Conservation (phyloP, 306 rosid species). For the Cucurbita ficifolia region DNA sequence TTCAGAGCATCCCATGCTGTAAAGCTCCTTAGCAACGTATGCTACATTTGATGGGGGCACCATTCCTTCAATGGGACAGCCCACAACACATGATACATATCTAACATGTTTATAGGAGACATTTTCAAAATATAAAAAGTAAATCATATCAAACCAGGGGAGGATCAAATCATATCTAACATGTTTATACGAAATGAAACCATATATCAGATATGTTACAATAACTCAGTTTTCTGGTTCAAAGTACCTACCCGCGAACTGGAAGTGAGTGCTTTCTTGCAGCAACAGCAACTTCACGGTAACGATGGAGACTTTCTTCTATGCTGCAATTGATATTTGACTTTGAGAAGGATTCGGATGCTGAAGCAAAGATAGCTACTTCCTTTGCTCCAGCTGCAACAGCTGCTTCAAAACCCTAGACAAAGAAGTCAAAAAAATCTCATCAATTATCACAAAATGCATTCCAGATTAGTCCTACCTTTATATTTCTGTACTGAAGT, state of each 20-base stretch:
- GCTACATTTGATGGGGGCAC: slow-evolving; percentile 70
- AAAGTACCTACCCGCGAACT: slow-evolving; percentile 61
- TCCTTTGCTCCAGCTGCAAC: slow-evolving; percentile 84
- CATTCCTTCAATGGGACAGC: slow-evolving; percentile 79
- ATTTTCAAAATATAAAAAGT: not conserved
- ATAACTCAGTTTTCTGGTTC: not conserved
- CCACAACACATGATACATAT: slow-evolving; percentile 85
- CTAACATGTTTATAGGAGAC: slow-evolving; percentile 20
- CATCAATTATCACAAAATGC: slow-evolving; percentile 6
- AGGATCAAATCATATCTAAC: no score
- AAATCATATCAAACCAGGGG: not conserved
- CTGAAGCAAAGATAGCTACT: slow-evolving; percentile 84
- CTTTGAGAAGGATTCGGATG: slow-evolving; percentile 82
- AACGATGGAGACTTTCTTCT: slow-evolving; percentile 60
- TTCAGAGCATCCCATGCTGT: slow-evolving; percentile 73
- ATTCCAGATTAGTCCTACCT: not conserved
- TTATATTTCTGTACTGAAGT: not conserved
- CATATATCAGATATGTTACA: not conserved
- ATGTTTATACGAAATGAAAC: not conserved
- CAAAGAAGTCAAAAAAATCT: slow-evolving; percentile 9
- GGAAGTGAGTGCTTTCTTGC: slow-evolving; percentile 56
- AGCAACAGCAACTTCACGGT: slow-evolving; percentile 50
- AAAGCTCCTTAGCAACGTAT: slow-evolving; percentile 65
- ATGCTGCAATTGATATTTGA: slow-evolving; percentile 72
- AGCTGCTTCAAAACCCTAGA: slow-evolving; percentile 86